Evolutionary conservation across 257 asterid genomes (phyloP).

Genomic region (Buddleja alternifolia): DNA sequence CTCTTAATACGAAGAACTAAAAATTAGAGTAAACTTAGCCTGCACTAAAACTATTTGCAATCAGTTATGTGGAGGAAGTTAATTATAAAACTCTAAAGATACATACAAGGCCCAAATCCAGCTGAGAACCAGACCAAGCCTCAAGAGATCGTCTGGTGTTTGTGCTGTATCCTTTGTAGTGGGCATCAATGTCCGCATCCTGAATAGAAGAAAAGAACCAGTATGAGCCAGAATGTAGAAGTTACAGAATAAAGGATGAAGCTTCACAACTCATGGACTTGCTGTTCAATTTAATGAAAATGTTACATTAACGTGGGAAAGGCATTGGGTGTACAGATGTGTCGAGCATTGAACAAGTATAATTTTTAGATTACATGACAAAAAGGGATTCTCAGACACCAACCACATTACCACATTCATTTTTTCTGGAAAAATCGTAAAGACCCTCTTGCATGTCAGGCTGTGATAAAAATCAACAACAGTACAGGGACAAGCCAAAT

Average conservation of each 20-base stretch:
- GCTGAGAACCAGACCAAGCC: slow-evolving; percentile 90
- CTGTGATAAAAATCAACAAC: neutral
- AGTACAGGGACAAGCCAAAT: neutral
- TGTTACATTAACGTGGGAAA: slow-evolving; percentile 8
- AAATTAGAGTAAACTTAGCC: neutral
- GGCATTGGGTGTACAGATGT: neutral
- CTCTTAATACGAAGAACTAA: neutral
- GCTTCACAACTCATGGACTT: slow-evolving; percentile 13
- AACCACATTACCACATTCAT: slow-evolving; percentile 13
- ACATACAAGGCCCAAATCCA: slow-evolving; percentile 93
- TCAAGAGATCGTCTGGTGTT: slow-evolving; percentile 84
- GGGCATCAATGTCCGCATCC: slow-evolving; percentile 78
- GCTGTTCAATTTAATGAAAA: slow-evolving; percentile 11
- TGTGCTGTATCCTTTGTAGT: slow-evolving; percentile 72
- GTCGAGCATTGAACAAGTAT: neutral
- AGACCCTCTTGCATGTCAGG: slow-evolving; percentile 14
- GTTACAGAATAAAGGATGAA: slow-evolving; percentile 4
- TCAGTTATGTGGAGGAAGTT: neutral
- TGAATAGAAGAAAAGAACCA: slow-evolving; percentile 36
- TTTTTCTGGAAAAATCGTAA: neutral
- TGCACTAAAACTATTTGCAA: neutral
- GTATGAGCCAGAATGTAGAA: slow-evolving; percentile 23
- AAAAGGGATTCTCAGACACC: neutral
- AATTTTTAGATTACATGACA: neutral
- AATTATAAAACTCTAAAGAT: slow-evolving; percentile 15